These are phyloP conservation scores for Mortierella sp. DNA, from an alignment of 371 early-diverging fungal species.

Conservation along the genomic window DNA sequence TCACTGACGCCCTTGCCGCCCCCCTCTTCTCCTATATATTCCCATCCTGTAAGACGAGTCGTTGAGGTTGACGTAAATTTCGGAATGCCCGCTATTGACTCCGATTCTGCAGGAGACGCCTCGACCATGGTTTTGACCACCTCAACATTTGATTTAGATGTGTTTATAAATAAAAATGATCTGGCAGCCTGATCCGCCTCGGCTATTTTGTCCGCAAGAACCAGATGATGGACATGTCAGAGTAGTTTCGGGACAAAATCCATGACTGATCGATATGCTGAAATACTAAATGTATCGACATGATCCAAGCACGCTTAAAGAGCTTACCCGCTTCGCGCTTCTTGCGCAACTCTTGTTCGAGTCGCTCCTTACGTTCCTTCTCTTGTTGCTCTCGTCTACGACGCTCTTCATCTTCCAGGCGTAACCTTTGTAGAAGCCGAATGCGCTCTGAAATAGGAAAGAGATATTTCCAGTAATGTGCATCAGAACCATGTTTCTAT, in stretches of 20 bases:
- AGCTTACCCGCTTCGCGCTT: conserved; percentile 42
- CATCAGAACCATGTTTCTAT: not conserved
- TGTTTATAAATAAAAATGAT: conserved; percentile 34
- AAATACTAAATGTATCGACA: not conserved
- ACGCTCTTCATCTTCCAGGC: conserved; percentile 49
- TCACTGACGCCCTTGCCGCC: conserved; percentile 3
- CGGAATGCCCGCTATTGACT: conserved; percentile 12
- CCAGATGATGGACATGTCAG: conserved; percentile 1
- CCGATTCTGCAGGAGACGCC: conserved; percentile 15
- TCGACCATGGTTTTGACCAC: conserved; percentile 45
- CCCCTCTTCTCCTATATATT: conserved; percentile 22
- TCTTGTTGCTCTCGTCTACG: conserved; percentile 29
- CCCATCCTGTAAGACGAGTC: conserved; percentile 44
- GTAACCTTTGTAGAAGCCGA: conserved; percentile 31
- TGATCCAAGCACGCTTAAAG: not conserved
- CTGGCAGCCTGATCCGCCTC: conserved; percentile 44
- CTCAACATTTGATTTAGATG: conserved; percentile 13
- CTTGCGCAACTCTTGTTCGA: conserved; percentile 34
- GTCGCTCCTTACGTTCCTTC: conserved; percentile 26
- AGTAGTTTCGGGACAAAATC: not conserved
- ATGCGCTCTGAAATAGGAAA: conserved; percentile 37
- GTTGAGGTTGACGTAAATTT: conserved; percentile 17
- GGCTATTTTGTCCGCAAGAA: conserved; percentile 9
- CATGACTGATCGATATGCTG: not conserved
- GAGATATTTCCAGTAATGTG: too few species aligned